These are phyloP conservation scores for Dendrobium chrysotoxum DNA, from an alignment of 106 monocot species.

Conservation along the genomic window DNA sequence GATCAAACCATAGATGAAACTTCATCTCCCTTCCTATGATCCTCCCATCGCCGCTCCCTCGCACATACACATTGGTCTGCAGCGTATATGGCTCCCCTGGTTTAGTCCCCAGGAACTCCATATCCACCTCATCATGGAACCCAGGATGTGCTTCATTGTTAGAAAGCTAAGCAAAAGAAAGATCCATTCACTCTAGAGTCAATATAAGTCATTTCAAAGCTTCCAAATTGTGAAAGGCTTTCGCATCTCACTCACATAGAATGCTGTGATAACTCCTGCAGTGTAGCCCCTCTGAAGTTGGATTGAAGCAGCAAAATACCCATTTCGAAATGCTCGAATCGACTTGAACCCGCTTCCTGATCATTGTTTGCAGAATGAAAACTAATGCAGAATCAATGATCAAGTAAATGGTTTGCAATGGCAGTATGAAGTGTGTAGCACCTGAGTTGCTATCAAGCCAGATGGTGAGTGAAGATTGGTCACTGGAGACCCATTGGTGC, in stretches of 20 bases:
- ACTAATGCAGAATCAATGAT: neutral
- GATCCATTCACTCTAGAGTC: neutral
- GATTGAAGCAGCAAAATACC: conserved; percentile 61
- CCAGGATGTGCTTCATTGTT: conserved; percentile 51
- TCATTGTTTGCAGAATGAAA: conserved; percentile 10
- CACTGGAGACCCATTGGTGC: conserved; percentile 50
- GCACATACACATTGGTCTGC: conserved; percentile 50
- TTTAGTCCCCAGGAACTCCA: conserved; percentile 56
- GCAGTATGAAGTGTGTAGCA: conserved; percentile 7
- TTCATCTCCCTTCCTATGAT: conserved; percentile 54
- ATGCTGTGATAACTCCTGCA: conserved; percentile 65
- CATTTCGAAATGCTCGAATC: conserved; percentile 34
- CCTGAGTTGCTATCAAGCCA: conserved; percentile 68
- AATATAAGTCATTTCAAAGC: neutral
- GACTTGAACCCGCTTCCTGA: conserved; percentile 64
- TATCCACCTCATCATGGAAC: conserved; percentile 49
- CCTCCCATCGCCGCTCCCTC: conserved; percentile 50
- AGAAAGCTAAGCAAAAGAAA: conserved; percentile 27
- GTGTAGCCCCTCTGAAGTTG: conserved; percentile 72
- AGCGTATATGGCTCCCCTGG: conserved; percentile 42
- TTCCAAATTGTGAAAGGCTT: neutral
- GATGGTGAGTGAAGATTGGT: conserved; percentile 43
- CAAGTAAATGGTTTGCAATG: neutral
- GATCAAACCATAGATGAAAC: conserved; percentile 65
- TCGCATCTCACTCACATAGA: conserved; percentile 21